Conservation (phyloP, 257 asterid genomes). For the Solanum chmielewskii region DNA sequence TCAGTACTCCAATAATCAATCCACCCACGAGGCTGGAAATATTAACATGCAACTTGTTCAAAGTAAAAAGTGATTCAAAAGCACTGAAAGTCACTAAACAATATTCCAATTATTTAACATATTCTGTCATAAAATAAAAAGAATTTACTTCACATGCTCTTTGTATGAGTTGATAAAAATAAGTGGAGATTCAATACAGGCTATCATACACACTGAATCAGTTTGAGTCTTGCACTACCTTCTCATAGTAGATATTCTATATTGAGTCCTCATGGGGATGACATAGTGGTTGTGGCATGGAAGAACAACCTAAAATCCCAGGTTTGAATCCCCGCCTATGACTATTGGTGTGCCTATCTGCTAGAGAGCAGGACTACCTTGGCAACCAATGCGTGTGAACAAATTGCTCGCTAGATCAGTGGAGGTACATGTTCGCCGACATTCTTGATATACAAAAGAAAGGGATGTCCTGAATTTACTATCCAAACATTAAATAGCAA, state of each 20-base stretch:
- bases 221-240: not conserved
- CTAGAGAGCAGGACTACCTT: not conserved
- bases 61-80: not conserved
- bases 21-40: slow-evolving; percentile 31
- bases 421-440: not conserved
- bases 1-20: not conserved
- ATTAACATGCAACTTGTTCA: not conserved
- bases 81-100: not conserved
- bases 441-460: not conserved
- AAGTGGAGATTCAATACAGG: not conserved
- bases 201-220: not conserved
- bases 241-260: not conserved
- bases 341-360: not conserved
- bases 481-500: not conserved
- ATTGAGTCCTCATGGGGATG: not conserved
- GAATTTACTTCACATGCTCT: not conserved
- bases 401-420: not conserved
- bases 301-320: not conserved
- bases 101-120: not conserved
- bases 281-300: not conserved
- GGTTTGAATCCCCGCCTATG: not conserved
- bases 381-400: not conserved
- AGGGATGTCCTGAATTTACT: not conserved
- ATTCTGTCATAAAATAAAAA: not conserved
- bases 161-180: not conserved